These are phyloP conservation scores for Cystofilobasidium bisporidii DNA, from an alignment of 768 basidiomycete genomes.

Conservation along the genomic window DNA sequence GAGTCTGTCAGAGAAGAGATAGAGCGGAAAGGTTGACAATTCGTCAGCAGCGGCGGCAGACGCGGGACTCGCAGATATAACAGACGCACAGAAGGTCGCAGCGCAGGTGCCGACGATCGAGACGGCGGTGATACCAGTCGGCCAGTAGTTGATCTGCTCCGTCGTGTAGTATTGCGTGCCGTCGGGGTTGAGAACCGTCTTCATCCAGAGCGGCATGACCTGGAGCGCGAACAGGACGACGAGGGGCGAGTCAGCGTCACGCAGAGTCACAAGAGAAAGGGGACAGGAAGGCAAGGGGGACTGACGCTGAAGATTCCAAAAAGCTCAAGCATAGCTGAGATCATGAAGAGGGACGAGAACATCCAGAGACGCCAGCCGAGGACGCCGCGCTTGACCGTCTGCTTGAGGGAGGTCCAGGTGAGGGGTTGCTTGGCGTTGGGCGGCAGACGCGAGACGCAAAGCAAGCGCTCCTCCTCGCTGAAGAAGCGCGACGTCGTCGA, in stretches of 20 bases:
- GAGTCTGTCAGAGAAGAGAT: neutral
- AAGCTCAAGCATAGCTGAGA: neutral
- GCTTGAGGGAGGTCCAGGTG: neutral
- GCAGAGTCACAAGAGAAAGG: too few species aligned
- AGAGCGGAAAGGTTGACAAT: neutral
- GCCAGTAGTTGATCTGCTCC: slow-evolving; percentile 12
- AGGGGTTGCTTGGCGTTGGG: neutral
- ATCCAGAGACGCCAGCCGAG: neutral
- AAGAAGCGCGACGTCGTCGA: slow-evolving; percentile 1
- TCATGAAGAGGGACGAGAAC: slow-evolving; percentile 1
- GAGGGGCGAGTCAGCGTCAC: too few species aligned
- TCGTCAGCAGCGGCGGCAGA: neutral
- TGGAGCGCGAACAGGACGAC: too few species aligned
- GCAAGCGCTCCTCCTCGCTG: slow-evolving; percentile 7
- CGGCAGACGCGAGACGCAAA: slow-evolving; percentile 6
- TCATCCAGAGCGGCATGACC: slow-evolving; percentile 6
- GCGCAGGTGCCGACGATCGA: neutral
- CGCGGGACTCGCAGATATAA: neutral
- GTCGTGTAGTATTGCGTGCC: neutral
- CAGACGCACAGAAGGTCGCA: slow-evolving; percentile 2
- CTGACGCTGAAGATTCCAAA: neutral
- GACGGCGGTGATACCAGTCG: slow-evolving; percentile 3
- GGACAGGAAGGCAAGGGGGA: too few species aligned
- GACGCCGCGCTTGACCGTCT: neutral
- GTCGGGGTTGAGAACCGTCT: neutral